phyloP scores from a whole-genome alignment of 2,329 filamentous ascomycete genomes.

The Sporothrix schenckii region DNA sequence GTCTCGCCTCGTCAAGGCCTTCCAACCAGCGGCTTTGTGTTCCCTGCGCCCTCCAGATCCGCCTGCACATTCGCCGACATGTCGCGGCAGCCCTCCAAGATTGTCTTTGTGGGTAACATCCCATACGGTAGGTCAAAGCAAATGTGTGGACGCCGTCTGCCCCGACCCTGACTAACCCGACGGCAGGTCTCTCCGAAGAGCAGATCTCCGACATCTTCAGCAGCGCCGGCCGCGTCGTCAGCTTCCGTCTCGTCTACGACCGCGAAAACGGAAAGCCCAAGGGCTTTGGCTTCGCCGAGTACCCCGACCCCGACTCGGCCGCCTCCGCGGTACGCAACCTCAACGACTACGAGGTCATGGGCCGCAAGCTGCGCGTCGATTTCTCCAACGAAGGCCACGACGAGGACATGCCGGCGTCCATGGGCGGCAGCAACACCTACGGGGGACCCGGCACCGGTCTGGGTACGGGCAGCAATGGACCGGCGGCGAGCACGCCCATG shows the following conservation, averaged over 20 bases:
- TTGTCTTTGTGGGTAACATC: conserved; percentile 85
- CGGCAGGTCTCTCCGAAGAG: conserved; percentile 90
- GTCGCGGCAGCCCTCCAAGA: conserved; percentile 76
- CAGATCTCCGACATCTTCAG: conserved; percentile 94
- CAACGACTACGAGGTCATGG: conserved; percentile 94
- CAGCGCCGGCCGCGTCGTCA: conserved; percentile 84
- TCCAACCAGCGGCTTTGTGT: neutral
- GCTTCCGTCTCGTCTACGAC: conserved; percentile 93
- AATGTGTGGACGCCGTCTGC: neutral
- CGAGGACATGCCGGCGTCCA: conserved; percentile 50
- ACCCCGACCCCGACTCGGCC: conserved; percentile 82
- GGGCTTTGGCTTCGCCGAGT: conserved; percentile 96
- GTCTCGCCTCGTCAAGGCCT: conserved; percentile 7
- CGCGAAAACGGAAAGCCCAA: conserved; percentile 92
- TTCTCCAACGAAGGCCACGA: conserved; percentile 91
- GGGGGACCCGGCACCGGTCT: neutral
- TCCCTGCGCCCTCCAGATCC: neutral
- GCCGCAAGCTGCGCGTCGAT: conserved; percentile 89
- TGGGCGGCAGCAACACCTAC: conserved; percentile 21
- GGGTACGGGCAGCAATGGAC: neutral
- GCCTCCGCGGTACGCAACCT: conserved; percentile 93
- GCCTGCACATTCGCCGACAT: conserved; percentile 45
- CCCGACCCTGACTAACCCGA: neutral
- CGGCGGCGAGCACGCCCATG: neutral
- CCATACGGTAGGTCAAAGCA: conserved; percentile 66